Evolutionary conservation across 108 stramenopile species (phyloP).

Genomic region (Skeletonema grethae): DNA sequence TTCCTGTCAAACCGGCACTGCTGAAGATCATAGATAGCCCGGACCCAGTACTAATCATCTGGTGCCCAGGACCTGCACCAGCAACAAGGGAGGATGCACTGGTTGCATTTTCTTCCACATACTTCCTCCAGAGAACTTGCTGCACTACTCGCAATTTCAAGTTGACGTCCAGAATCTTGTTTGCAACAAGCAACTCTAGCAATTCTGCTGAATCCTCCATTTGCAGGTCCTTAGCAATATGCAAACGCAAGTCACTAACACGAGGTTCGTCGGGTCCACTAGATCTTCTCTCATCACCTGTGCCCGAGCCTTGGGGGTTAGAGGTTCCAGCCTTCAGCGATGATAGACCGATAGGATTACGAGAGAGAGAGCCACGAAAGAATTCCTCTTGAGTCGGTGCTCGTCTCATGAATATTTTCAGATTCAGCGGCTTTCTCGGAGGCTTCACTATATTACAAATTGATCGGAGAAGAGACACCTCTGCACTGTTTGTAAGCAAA

Average conservation of each 20-base stretch:
- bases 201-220: constrained; percentile 84
- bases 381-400: constrained; percentile 91
- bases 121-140: constrained; percentile 76
- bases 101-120: constrained; percentile 47
- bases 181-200: constrained; percentile 78
- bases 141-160: constrained; percentile 76
- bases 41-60: constrained; percentile 53
- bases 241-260: constrained; percentile 69
- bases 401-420: constrained; percentile 78
- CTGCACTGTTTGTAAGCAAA: constrained; percentile 46
- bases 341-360: constrained; percentile 69
- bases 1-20: constrained; percentile 30
- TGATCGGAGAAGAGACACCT: constrained; percentile 56
- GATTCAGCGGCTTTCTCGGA: constrained; percentile 76
- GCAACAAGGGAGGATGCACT: constrained; percentile 58
- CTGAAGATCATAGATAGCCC: constrained; percentile 77
- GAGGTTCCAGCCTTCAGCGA: constrained; percentile 41
- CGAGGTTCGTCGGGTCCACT: constrained; percentile 61
- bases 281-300: constrained; percentile 6
- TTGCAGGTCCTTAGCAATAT: constrained; percentile 83
- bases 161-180: constrained; percentile 79
- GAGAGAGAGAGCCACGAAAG: constrained; percentile 76
- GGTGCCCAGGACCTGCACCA: constrained; percentile 48
- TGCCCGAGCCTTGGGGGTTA: not conserved
- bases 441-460: constrained; percentile 75